Conservation (phyloP, 73 alveolate species). For the Stentor coeruleus region DNA sequence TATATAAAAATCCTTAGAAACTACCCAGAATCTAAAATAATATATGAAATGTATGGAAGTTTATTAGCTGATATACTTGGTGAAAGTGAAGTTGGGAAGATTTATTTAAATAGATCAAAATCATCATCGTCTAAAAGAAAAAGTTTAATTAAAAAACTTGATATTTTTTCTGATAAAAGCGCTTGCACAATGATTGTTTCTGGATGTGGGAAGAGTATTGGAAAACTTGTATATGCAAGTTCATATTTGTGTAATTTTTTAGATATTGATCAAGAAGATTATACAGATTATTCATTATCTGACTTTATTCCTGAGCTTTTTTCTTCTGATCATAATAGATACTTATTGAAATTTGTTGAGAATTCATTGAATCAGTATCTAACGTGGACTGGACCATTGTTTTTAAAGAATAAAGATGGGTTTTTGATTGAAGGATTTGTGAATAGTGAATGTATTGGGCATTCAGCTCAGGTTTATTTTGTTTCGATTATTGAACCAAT, state of each 20-base stretch:
- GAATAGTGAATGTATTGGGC: background rate
- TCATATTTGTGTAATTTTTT: background rate
- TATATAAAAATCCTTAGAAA: too few relatives aligned
- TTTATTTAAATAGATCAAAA: background rate
- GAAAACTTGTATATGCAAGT: background rate
- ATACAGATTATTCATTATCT: too few relatives aligned
- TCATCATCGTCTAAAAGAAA: background rate
- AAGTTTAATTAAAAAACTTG: background rate
- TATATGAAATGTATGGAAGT: background rate
- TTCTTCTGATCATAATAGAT: too few relatives aligned
- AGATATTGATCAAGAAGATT: background rate
- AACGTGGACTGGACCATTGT: background rate
- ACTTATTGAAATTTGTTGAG: too few relatives aligned
- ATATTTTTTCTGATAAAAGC: background rate
- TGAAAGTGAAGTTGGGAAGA: background rate
- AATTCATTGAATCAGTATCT: too few relatives aligned
- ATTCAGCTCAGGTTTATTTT: background rate
- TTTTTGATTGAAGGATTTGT: background rate
- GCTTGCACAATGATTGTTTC: background rate
- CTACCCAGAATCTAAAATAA: background rate
- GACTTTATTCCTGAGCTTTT: too few relatives aligned
- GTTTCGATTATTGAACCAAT: background rate
- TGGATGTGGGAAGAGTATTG: background rate
- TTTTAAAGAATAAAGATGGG: background rate
- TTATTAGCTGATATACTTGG: background rate